Evolutionary conservation across 345 rosid species (phyloP).

Genomic region (Populus pruinosa): DNA sequence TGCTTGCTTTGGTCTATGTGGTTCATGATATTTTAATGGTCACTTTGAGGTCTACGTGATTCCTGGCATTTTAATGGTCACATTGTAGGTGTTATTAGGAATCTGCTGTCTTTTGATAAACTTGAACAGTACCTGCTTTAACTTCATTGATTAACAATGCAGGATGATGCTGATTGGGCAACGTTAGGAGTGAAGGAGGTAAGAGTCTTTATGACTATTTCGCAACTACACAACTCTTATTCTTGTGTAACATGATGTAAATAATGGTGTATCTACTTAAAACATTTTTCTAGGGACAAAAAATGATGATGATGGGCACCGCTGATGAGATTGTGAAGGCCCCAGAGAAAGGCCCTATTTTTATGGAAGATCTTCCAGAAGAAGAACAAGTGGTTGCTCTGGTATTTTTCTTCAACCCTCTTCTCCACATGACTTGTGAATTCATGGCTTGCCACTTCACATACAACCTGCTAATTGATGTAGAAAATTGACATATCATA

Average conservation of each 20-base stretch:
- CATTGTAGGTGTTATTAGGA: background rate
- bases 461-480: background rate
- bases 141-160: constrained; percentile 16
- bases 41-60: background rate
- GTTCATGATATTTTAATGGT: background rate
- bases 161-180: constrained; percentile 97
- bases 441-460: background rate
- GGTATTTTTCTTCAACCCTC: constrained; percentile 34
- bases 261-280: background rate
- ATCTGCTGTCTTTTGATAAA: background rate
- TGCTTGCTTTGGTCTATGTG: background rate
- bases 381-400: constrained; percentile 76
- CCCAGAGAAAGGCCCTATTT: constrained; percentile 90
- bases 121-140: background rate
- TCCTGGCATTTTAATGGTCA: background rate
- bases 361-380: constrained; percentile 94
- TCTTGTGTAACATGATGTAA: background rate
- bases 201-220: constrained; percentile 14
- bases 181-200: constrained; percentile 79
- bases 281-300: constrained; percentile 66
- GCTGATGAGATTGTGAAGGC: constrained; percentile 94
- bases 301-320: constrained; percentile 99
- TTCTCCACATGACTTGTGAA: background rate
- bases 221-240: background rate
- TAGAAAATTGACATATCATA: background rate